Conservation (phyloP, 192 early-diverging fungal species). For the Podila epigama region DNA sequence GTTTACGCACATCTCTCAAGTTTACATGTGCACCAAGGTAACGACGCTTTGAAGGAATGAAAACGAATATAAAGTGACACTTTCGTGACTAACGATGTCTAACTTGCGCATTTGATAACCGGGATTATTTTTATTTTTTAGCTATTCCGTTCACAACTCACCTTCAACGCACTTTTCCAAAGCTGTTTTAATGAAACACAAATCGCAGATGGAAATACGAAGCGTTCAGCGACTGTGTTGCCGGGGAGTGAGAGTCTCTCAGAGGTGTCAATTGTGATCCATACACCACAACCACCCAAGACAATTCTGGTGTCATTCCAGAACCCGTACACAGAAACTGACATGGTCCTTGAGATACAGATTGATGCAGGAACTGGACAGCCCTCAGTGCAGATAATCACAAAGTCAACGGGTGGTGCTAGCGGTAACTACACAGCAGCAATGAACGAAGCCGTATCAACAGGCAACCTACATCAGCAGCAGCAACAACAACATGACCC, state of each 20-base stretch:
- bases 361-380: slow-evolving; percentile 30
- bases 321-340: slow-evolving; percentile 31
- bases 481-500: not conserved
- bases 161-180: slow-evolving; percentile 54
- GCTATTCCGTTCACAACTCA: slow-evolving; percentile 53
- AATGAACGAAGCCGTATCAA: not conserved
- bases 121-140: not conserved
- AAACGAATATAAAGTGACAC: too few relatives aligned
- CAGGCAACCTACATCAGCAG: slow-evolving; percentile 2
- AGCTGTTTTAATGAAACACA: slow-evolving; percentile 55
- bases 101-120: not conserved
- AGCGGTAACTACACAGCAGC: not conserved
- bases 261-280: slow-evolving; percentile 26
- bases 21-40: slow-evolving; percentile 46
- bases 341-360: slow-evolving; percentile 30
- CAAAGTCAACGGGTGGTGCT: not conserved
- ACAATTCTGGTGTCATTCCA: slow-evolving; percentile 29
- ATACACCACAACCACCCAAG: slow-evolving; percentile 32
- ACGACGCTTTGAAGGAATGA: not conserved
- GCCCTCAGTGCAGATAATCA: slow-evolving; percentile 9
- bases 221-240: slow-evolving; percentile 2
- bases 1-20: slow-evolving; percentile 34
- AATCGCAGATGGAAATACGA: slow-evolving; percentile 1
- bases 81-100: too few relatives aligned
- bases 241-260: not conserved